These are phyloP conservation scores for Clarkia xantiana DNA, from an alignment of 345 rosid genomes.

Conservation along the genomic window DNA sequence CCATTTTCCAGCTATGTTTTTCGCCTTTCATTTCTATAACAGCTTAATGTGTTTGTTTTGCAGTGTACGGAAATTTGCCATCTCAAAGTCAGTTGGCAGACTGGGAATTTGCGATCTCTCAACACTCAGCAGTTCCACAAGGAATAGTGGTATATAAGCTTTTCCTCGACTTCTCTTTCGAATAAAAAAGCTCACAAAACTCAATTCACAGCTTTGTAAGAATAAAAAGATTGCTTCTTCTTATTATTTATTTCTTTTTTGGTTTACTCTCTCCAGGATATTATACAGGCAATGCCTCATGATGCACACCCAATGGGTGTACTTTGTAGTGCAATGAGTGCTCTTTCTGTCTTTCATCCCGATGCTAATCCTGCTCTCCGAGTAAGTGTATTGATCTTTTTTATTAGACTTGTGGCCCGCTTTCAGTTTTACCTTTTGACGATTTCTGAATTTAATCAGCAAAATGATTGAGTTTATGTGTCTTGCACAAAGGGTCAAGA, in stretches of 20 bases:
- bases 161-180: slow-evolving; percentile 3
- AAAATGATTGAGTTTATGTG: neutral
- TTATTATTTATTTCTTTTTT: neutral
- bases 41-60: slow-evolving; percentile 5
- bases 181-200: neutral
- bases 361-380: slow-evolving; percentile 98
- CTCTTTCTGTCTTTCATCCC: slow-evolving; percentile 91
- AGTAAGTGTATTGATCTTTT: slow-evolving; percentile 26
- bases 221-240: neutral
- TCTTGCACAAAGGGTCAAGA: slow-evolving; percentile 47
- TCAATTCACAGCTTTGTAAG: neutral
- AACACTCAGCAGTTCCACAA: slow-evolving; percentile 95
- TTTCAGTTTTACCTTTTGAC: no score
- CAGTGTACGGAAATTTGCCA: slow-evolving; percentile 88
- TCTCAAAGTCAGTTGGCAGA: slow-evolving; percentile 67
- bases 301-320: slow-evolving; percentile 99
- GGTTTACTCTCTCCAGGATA: slow-evolving; percentile 33
- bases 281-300: slow-evolving; percentile 91
- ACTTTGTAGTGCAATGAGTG: slow-evolving; percentile 88
- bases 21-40: neutral
- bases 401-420: no score
- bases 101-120: slow-evolving; percentile 89
- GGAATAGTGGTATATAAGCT: slow-evolving; percentile 60
- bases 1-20: no score
- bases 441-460: neutral